Conservation (phyloP, 1,284 basidiomycete species). For the Cystobasidium sp. region DNA sequence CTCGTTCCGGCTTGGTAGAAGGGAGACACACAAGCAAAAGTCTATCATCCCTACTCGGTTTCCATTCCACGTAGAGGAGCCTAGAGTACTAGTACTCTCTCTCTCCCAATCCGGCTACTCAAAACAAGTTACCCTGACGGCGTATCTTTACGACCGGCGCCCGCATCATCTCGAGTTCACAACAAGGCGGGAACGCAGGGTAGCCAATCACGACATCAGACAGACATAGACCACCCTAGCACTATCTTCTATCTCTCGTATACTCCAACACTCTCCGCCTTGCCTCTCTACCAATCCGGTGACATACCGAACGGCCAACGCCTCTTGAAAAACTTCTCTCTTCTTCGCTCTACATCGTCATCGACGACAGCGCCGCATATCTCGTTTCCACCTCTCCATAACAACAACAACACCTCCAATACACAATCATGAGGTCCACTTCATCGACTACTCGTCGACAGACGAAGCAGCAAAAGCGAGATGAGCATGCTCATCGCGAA, state of each 20-base stretch:
- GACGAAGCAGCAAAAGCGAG: slow-evolving; percentile 8
- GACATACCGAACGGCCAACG: background rate
- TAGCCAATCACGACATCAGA: background rate
- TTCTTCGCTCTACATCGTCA: background rate
- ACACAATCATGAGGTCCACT: background rate
- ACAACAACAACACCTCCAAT: background rate
- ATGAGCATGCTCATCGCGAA: background rate
- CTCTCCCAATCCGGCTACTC: too few species aligned
- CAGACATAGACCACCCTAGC: background rate
- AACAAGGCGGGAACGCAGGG: background rate
- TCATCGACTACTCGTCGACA: slow-evolving; percentile 1
- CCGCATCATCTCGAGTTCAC: too few species aligned
- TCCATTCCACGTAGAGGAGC: too few species aligned
- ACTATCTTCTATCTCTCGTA: background rate
- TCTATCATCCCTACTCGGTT: too few species aligned
- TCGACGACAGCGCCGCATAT: too few species aligned
- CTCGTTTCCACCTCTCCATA: background rate
- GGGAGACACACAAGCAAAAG: too few species aligned
- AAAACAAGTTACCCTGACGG: too few species aligned
- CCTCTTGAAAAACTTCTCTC: slow-evolving; percentile 2
- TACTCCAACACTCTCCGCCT: background rate
- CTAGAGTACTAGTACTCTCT: too few species aligned
- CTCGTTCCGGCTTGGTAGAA: too few species aligned
- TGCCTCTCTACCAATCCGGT: background rate
- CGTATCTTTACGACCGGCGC: too few species aligned